A percentile compares a stretch with the other conserved stretches of the same genome.
phyloP scores from a whole-genome alignment of 306 rosid species.

The Ziziphus jujuba region DNA sequence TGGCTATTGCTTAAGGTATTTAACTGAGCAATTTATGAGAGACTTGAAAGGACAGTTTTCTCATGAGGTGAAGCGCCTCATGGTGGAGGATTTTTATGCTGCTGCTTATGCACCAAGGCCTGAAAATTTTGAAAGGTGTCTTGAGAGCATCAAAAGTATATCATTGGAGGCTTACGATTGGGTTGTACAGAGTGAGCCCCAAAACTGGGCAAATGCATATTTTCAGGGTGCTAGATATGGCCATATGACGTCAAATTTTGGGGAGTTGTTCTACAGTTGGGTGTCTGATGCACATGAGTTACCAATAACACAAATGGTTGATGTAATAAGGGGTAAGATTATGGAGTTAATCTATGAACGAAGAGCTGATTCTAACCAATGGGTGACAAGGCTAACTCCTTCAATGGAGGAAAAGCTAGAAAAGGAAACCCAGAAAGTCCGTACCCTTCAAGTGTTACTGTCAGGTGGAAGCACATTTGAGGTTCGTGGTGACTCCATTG shows the following conservation, averaged over 20 bases:
- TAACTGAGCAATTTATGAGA: slow-evolving; percentile 82
- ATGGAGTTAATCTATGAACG: slow-evolving; percentile 73
- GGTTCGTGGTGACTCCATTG: slow-evolving; percentile 77
- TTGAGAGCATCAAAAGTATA: slow-evolving; percentile 73
- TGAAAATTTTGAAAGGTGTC: slow-evolving; percentile 68
- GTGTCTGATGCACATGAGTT: slow-evolving; percentile 80
- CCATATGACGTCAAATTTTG: slow-evolving; percentile 87
- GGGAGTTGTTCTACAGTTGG: slow-evolving; percentile 92
- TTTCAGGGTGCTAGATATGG: slow-evolving; percentile 90
- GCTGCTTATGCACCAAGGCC: slow-evolving; percentile 76
- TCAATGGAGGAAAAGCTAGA: slow-evolving; percentile 88
- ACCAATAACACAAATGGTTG: slow-evolving; percentile 97
- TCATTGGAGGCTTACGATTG: slow-evolving; percentile 82
- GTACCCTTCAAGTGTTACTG: slow-evolving; percentile 57
- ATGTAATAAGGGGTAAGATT: slow-evolving; percentile 73
- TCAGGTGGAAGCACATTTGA: slow-evolving; percentile 66
- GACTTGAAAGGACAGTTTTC: slow-evolving; percentile 93
- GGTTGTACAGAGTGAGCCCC: slow-evolving; percentile 83
- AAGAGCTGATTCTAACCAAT: slow-evolving; percentile 59
- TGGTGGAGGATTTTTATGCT: slow-evolving; percentile 79
- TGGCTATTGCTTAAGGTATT: slow-evolving; percentile 76
- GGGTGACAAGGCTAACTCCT: slow-evolving; percentile 81
- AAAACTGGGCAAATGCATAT: slow-evolving; percentile 79
- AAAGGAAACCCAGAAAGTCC: slow-evolving; percentile 55
- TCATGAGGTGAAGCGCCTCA: slow-evolving; percentile 90